Conservation (phyloP, 140 eudicot genomes). For the Oenanthe javanica region DNA sequence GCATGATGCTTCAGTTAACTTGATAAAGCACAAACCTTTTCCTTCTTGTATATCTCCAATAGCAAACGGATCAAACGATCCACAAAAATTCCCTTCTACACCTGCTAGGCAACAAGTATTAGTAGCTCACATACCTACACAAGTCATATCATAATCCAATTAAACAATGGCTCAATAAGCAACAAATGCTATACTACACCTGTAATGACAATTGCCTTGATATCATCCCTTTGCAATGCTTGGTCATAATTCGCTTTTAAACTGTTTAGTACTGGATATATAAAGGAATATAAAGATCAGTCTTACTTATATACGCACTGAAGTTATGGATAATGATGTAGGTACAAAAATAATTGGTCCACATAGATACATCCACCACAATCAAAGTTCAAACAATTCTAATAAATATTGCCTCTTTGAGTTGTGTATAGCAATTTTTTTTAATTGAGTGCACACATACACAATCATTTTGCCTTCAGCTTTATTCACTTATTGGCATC, state of each 20-base stretch:
- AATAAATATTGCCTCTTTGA: too few species aligned
- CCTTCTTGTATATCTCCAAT: conserved; percentile 72
- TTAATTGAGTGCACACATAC: too few species aligned
- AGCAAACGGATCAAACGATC: conserved; percentile 83
- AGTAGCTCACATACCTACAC: neutral
- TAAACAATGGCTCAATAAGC: neutral
- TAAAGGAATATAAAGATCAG: neutral
- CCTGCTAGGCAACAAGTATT: conserved; percentile 39
- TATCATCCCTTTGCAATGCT: conserved; percentile 75
- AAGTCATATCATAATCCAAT: neutral
- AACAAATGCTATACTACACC: conserved; percentile 29
- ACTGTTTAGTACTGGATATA: conserved; percentile 54
- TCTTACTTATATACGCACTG: neutral
- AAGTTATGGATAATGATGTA: too few species aligned
- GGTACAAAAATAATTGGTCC: too few species aligned
- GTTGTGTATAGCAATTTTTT: too few species aligned
- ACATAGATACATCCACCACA: too few species aligned
- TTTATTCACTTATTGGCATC: too few species aligned
- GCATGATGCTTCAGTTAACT: neutral
- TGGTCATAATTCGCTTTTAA: conserved; percentile 63
- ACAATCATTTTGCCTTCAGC: too few species aligned
- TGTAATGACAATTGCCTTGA: conserved; percentile 84
- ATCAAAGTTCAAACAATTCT: too few species aligned
- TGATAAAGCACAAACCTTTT: conserved; percentile 29
- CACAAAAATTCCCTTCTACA: conserved; percentile 82